Percentiles rank a stretch among this genome's conserved stretches.
Evolutionary conservation across 345 rosid genomes (phyloP).

Genomic region (Sisymbrium altissimum): DNA sequence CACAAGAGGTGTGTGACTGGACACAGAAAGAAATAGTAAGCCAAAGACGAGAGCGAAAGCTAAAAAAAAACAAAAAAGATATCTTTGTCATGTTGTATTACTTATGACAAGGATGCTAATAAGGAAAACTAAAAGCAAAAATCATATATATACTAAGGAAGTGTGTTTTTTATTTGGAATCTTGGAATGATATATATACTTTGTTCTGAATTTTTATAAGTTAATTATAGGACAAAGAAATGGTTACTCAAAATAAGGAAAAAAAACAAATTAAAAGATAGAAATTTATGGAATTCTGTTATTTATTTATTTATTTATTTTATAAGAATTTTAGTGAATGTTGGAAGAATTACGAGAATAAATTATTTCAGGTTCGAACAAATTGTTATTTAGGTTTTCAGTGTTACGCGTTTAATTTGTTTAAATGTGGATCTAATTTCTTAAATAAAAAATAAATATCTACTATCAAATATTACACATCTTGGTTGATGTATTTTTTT

Average conservation of each 20-base stretch:
- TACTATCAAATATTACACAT: too few relatives aligned
- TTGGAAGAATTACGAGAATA: not conserved
- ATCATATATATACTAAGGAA: not conserved
- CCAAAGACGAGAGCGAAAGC: slow-evolving; percentile 7
- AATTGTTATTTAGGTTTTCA: too few relatives aligned
- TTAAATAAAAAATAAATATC: too few relatives aligned
- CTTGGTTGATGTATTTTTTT: too few relatives aligned
- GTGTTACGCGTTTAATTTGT: too few relatives aligned
- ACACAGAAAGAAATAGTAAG: slow-evolving; percentile 17
- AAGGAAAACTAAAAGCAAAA: not conserved
- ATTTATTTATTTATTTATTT: not conserved
- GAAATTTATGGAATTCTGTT: slow-evolving; percentile 15
- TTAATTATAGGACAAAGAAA: slow-evolving; percentile 12
- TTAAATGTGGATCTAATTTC: too few relatives aligned
- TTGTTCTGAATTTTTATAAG: not conserved
- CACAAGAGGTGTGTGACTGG: too few relatives aligned
- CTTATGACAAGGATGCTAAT: not conserved
- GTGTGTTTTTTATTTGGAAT: slow-evolving; percentile 11
- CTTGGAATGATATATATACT: slow-evolving; percentile 14
- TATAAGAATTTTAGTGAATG: not conserved
- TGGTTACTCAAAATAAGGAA: not conserved
- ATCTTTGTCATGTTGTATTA: slow-evolving; percentile 23
- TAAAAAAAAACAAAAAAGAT: slow-evolving; percentile 20
- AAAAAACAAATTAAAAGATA: not conserved
- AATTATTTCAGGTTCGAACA: not conserved